Base-by-base conservation (phyloP, 148 eudicot genomes). In the Drosera capensis region DNA sequence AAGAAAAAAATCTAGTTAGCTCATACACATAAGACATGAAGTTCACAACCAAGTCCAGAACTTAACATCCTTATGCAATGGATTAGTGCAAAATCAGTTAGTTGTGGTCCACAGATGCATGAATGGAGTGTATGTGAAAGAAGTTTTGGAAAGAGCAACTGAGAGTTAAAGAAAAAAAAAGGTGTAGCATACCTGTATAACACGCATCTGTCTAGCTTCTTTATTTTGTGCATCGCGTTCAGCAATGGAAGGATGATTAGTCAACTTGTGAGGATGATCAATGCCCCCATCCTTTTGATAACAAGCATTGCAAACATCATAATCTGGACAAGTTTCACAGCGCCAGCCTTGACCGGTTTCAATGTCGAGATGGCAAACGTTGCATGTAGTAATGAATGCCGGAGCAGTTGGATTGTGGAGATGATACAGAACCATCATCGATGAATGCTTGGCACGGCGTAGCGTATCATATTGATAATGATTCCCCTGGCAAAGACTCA, bases 371-470 rank as follows among this genome's bases (percentile, higher is more conserved):
- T 65, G 68, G 50, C 99, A 90, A 7, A 55, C 48, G 47, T 72
- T 69, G 60, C 99, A 90, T 30, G 88, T 71, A 5, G 75, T 75
- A 51, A 84, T 93, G 70, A 78, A 90, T 40, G 99, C 99, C 41
- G 95, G 97, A 63, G 94, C 92, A 25, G 97, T 90, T 38, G 97
- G 99, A 68, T 90, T 90, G 66, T 84, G 99, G 29, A 90, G 93
- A 71, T 90, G 99, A 70, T 90, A 90, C 24, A 90, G 84, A 51
- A 90, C 79, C 99, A 90, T 90, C 95, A 90, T 80, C 14, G 99
- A 90, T 13, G 99, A 90, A 62, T 90, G 99, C 60, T 90, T 90
- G 56, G 99, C 99, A 50, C 99, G 87, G 12, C 99, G 93, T 2
- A 90, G 75, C 47, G 99, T 90, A 62, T 90, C 95, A 68, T 90